Conservation (phyloP, 441 rosid genomes). For the Euphorbia schlechtendalii region DNA sequence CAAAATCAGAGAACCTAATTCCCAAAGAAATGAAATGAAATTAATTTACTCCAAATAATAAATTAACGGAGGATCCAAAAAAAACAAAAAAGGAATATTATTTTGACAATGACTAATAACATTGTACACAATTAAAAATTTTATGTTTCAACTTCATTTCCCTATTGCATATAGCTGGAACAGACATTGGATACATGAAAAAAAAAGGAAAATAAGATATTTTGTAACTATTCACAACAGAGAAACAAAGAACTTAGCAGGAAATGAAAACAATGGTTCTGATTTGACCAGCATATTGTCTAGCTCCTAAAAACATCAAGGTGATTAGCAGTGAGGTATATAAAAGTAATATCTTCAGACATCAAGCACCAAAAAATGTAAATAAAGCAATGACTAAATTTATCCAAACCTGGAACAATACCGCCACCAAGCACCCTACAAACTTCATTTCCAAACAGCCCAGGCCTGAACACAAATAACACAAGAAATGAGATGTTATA, state of each 20-base stretch:
- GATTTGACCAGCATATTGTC: neutral
- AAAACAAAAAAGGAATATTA: neutral
- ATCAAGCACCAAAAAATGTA: neutral
- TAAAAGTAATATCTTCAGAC: constrained; percentile 5
- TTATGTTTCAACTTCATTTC: neutral
- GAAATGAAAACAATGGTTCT: neutral
- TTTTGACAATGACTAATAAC: no score
- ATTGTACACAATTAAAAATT: neutral
- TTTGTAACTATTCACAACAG: constrained; percentile 15
- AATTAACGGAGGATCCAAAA: neutral
- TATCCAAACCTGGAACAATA: constrained; percentile 73
- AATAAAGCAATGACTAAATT: constrained; percentile 13
- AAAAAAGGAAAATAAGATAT: neutral
- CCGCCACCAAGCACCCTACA: constrained; percentile 96
- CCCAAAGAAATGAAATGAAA: constrained; percentile 1
- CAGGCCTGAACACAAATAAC: constrained; percentile 41
- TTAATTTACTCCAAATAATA: neutral
- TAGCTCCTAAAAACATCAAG: constrained; percentile 5
- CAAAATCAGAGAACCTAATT: constrained; percentile 66
- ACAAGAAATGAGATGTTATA: constrained; percentile 13
- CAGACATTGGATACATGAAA: neutral
- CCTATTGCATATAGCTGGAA: constrained; percentile 7
- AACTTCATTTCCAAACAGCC: constrained; percentile 74
- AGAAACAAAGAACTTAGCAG: constrained; percentile 1
- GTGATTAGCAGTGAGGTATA: neutral